These are phyloP conservation scores for Sporothrix humicola DNA, from an alignment of 2,329 filamentous ascomycete species.

Conservation along the genomic window DNA sequence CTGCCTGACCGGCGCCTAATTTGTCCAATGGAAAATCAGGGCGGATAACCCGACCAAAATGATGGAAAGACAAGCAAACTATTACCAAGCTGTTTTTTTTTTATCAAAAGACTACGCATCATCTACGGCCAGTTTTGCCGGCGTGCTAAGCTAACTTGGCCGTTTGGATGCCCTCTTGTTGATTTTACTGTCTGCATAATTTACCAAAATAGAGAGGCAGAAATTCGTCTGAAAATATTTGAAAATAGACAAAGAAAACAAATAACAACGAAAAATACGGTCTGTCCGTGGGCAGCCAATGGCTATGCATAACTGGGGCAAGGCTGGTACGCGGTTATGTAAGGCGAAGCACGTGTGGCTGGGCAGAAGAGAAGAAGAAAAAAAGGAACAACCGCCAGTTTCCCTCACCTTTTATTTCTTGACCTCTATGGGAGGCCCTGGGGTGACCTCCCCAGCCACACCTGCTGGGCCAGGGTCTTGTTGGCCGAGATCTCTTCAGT, in stretches of 20 bases:
- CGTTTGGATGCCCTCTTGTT: not conserved
- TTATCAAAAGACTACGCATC: not conserved
- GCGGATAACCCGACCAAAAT: not conserved
- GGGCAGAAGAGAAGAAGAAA: not conserved
- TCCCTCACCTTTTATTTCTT: not conserved
- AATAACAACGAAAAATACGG: not conserved
- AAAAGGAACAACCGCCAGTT: not conserved
- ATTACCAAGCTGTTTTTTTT: not conserved
- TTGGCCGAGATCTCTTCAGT: not conserved
- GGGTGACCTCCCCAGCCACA: not conserved
- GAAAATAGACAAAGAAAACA: not conserved
- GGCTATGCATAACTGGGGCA: not conserved
- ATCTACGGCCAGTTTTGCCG: not conserved
- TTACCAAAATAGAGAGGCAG: constrained; percentile 10
- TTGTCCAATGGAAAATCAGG: not conserved
- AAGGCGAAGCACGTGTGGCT: not conserved
- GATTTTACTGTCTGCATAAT: not conserved
- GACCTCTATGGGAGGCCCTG: not conserved
- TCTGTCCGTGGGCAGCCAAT: not conserved
- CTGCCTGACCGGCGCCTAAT: constrained; percentile 21
- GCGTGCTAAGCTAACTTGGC: not conserved
- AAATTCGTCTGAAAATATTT: not conserved
- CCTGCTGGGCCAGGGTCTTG: not conserved
- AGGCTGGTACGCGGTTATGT: not conserved
- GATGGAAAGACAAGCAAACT: not conserved